A percentile compares a stretch with the other conserved stretches of the same genome.
These are phyloP conservation scores for Talaromyces piceae DNA, from an alignment of 2,329 filamentous ascomycete genomes.

Conservation along the genomic window DNA sequence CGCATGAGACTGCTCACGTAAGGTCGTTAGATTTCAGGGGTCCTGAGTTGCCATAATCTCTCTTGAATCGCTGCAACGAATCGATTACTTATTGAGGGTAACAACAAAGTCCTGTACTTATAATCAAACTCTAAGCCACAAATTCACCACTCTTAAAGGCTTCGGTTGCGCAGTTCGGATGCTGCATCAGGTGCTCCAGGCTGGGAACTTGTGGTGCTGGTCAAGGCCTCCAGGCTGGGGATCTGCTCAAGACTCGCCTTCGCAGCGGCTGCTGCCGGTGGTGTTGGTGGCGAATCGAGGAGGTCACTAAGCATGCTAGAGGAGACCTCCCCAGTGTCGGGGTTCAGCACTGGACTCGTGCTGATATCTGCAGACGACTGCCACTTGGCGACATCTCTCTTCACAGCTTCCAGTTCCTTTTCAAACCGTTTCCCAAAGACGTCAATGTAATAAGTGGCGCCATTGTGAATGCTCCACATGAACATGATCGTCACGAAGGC, in stretches of 20 bases:
- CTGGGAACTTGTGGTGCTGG: constrained; percentile 21
- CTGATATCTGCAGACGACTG: constrained; percentile 45
- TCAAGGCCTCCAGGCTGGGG: constrained; percentile 27
- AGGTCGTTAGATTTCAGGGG: neutral
- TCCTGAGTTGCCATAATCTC: neutral
- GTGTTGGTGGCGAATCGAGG: constrained; percentile 8
- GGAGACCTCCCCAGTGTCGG: constrained; percentile 18
- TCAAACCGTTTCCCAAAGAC: constrained; percentile 96
- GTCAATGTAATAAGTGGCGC: constrained; percentile 95
- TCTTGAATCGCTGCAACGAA: too few species aligned
- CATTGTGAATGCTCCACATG: constrained; percentile 91
- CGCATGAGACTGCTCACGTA: neutral
- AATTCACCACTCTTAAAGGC: neutral
- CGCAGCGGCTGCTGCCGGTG: constrained; percentile 15
- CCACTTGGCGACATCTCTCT: constrained; percentile 82
- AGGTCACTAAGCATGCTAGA: constrained; percentile 17
- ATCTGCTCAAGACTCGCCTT: constrained; percentile 27
- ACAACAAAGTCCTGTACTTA: neutral
- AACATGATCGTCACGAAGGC: constrained; percentile 76
- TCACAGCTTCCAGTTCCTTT: constrained; percentile 86
- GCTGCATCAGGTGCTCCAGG: constrained; percentile 9
- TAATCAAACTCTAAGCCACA: neutral
- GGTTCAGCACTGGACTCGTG: constrained; percentile 23
- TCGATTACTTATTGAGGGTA: too few species aligned
- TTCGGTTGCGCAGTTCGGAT: constrained; percentile 8